Base-by-base conservation (phyloP, 2,329 filamentous ascomycete genomes). In the Penicillium vulpinum region DNA sequence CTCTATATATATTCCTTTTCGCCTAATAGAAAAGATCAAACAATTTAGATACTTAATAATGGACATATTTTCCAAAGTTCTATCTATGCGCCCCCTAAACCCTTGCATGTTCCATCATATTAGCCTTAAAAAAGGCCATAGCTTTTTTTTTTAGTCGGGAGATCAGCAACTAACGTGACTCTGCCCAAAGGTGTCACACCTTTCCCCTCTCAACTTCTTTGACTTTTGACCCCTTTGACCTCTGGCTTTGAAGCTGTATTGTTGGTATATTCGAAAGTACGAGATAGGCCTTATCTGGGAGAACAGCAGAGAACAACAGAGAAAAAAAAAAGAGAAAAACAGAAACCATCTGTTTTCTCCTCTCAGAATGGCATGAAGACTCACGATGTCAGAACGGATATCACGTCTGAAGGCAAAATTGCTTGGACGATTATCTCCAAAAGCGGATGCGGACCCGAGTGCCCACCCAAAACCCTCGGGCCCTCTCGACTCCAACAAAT, bases 391-490 rank as follows among this genome's bases (percentile, higher is more conserved):
- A 33, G 70, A 73, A 60, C 63, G 62, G 44, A 65, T 73, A 33
- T 73, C 72, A 62, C 68, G 69, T 62, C 66, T 73, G 54, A 72
- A 73, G 61, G 66, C 70, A 36, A 74, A 72, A 60, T 67, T 75
- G 57, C 64, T 75, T 58, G 71, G 72, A 55, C 71, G 72, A 68
- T 72, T 72, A 60, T 73, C 73, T 56, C 62, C 63, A 52, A 64
- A 68, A 67, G 56, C 61, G 65, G 66, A 62, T 58, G 63, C 67
- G 66, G 68, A 66, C 47, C 64, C 60, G 58, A 57, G 62, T 57
- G 59, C 53, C 64, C 62, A 64, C 68, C 50, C 53, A 51, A 62
- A 61, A 63, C 53, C 49, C 47, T 62, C 61, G 57, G 38, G 57
- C 62, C 60, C 60, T 40, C 64, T 63, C 57, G 56, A 64, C 58